Conservation (phyloP, 306 rosid species). For the Trifolium pratense region DNA sequence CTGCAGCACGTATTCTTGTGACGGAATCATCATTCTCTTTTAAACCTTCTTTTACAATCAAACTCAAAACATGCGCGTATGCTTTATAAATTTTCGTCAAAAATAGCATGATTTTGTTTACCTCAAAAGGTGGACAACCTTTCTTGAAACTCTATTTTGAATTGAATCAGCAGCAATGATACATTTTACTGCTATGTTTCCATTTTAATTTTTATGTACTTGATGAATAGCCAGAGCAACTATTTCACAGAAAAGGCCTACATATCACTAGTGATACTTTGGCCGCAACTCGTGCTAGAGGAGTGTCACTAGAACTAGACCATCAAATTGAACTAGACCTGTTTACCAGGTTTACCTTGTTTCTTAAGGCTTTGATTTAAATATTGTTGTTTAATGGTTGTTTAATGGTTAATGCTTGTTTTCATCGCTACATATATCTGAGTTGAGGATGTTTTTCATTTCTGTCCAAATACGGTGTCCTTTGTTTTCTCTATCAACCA, state of each 20-base stretch:
- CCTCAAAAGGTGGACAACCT: constrained; percentile 20
- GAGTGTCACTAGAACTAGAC: constrained; percentile 65
- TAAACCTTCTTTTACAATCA: no score
- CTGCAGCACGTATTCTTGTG: no score
- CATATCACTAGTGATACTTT: constrained; percentile 81
- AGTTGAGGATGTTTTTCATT: no score
- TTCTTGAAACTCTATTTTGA: constrained; percentile 30
- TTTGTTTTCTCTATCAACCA: no score
- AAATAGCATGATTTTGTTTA: background rate
- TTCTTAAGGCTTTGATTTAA: constrained; percentile 12
- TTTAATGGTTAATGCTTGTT: no score
- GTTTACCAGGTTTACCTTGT: constrained; percentile 73
- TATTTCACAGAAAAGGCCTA: constrained; percentile 90
- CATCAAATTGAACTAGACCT: constrained; percentile 82
- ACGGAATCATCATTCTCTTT: no score
- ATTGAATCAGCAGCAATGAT: constrained; percentile 32
- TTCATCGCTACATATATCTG: no score
- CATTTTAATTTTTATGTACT: constrained; percentile 56
- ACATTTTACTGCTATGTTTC: constrained; percentile 26
- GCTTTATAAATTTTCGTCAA: background rate
- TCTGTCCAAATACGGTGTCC: no score
- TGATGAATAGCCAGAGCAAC: constrained; percentile 94
- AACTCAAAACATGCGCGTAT: background rate
- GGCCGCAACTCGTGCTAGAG: constrained; percentile 98
- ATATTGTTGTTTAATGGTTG: no score